A percentile compares a stretch with the other conserved stretches of the same genome.
phyloP scores from a whole-genome alignment of 148 eudicot genomes.

The Spergularia bocconei region DNA sequence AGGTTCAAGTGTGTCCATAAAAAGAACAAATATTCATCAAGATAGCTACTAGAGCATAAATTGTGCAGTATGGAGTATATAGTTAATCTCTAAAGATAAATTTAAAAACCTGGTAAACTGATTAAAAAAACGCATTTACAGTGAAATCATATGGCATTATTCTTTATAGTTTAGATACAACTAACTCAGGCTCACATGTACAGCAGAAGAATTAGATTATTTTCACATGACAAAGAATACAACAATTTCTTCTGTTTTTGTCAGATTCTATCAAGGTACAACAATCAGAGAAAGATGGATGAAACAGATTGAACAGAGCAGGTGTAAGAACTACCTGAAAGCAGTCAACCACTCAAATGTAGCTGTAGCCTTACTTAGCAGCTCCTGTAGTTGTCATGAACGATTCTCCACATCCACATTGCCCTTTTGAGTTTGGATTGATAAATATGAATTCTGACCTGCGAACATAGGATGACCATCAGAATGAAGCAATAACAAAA shows the following conservation, averaged over 20 bases:
- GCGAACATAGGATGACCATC: constrained; percentile 15
- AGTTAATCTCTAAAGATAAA: neutral
- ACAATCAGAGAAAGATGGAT: neutral
- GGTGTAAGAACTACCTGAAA: constrained; percentile 9
- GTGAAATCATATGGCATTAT: neutral
- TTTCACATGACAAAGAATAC: neutral
- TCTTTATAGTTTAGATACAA: neutral
- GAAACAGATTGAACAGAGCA: neutral
- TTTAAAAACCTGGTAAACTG: neutral
- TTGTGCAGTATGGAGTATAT: neutral
- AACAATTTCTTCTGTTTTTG: neutral
- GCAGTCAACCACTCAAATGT: neutral
- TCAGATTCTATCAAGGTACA: neutral
- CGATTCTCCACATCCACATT: constrained; percentile 82
- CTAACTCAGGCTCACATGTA: constrained; percentile 1
- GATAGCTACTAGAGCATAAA: neutral
- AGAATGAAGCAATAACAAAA: neutral
- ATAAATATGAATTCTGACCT: constrained; percentile 72
- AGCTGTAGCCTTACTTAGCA: constrained; percentile 32
- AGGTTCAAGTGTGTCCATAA: neutral
- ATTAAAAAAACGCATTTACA: neutral
- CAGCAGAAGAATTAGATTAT: neutral
- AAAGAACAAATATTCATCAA: neutral
- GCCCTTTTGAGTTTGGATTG: constrained; percentile 71
- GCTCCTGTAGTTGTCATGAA: constrained; percentile 58